Conservation (phyloP, 768 basidiomycete species). For the Mycena kentingensis region DNA sequence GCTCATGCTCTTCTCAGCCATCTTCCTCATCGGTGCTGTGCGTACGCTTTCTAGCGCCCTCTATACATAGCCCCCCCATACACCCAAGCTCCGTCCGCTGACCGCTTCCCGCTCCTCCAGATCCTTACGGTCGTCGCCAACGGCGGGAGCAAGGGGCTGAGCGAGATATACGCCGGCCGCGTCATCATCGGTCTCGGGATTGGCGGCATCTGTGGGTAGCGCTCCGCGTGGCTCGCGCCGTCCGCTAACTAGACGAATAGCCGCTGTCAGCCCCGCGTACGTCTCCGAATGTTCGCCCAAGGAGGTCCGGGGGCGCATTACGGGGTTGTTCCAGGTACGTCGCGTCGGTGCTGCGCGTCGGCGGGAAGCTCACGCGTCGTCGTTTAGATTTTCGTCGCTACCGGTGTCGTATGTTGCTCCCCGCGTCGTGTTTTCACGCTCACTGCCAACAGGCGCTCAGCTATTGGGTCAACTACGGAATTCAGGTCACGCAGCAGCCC, state of each 20-base stretch:
- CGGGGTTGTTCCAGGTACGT: conserved; percentile 77
- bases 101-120: conserved; percentile 33
- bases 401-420: conserved; percentile 64
- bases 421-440: conserved; percentile 6
- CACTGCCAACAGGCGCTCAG: background rate
- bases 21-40: conserved; percentile 77
- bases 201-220: conserved; percentile 64
- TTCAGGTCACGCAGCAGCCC: conserved; percentile 51
- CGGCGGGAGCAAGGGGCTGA: conserved; percentile 52
- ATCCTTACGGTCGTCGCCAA: conserved; percentile 71
- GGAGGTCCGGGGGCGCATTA: conserved; percentile 82
- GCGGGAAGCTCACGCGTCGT: too few species aligned
- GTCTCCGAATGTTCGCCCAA: conserved; percentile 89
- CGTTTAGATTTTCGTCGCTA: conserved; percentile 50
- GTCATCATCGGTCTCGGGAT: conserved; percentile 81
- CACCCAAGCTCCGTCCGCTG: background rate
- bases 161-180: conserved; percentile 78
- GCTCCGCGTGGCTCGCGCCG: background rate
- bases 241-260: background rate
- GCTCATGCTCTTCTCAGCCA: conserved; percentile 56
- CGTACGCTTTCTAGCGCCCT: conserved; percentile 22
- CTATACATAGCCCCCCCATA: background rate
- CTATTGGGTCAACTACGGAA: conserved; percentile 50
- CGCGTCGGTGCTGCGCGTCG: background rate
- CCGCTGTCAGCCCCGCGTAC: conserved; percentile 80